These are phyloP conservation scores for Apium graveolens DNA, from an alignment of 129 eudicot species.

Conservation along the genomic window DNA sequence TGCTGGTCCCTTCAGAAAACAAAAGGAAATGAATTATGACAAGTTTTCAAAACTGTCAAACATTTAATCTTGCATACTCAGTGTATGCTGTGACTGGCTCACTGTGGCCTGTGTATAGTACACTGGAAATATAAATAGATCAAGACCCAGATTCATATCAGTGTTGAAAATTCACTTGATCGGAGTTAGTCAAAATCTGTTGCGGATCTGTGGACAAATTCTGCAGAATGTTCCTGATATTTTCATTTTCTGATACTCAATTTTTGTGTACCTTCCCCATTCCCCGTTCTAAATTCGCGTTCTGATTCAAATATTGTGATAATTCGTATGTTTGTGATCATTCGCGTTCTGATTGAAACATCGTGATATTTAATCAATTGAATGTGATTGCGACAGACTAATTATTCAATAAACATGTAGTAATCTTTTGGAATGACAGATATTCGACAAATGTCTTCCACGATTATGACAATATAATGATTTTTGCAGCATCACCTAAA, in stretches of 20 bases:
- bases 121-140: neutral
- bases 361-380: too few species aligned
- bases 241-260: too few species aligned
- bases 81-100: too few species aligned
- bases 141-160: neutral
- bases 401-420: neutral
- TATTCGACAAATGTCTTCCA: neutral
- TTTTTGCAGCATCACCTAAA: neutral
- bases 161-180: neutral
- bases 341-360: too few species aligned
- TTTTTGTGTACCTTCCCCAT: too few species aligned
- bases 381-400: neutral
- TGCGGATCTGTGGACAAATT: neutral
- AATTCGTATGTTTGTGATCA: too few species aligned
- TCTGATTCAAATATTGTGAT: too few species aligned
- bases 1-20: neutral
- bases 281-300: too few species aligned
- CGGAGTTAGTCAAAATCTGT: neutral
- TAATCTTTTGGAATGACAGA: neutral
- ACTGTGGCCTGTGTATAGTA: neutral
- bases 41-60: neutral
- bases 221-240: too few species aligned
- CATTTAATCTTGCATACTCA: neutral
- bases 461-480: too few species aligned
- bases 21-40: neutral